A percentile compares a stretch with the other conserved stretches of the same genome.
These are phyloP conservation scores for Sambucus nigra DNA, from an alignment of 129 eudicot species.

Conservation along the genomic window DNA sequence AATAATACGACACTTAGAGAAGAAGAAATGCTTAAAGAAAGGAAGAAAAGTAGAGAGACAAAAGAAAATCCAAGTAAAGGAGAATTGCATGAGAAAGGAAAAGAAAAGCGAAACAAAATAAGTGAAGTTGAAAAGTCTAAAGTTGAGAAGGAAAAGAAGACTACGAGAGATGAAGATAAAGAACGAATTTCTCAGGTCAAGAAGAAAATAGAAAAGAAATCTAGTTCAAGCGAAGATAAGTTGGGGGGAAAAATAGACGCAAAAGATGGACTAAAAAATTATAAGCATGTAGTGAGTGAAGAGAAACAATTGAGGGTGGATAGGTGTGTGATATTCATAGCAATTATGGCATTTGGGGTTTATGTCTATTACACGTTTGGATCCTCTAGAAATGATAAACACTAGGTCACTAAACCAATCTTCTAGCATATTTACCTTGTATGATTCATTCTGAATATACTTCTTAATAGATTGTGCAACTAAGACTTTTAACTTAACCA, in stretches of 20 bases:
- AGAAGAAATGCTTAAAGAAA: too few relatives aligned
- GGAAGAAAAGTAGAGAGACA: background rate
- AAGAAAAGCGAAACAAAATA: too few relatives aligned
- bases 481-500: too few relatives aligned
- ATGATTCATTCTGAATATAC: too few relatives aligned
- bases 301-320: conserved; percentile 64
- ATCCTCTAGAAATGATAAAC: background rate
- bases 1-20: too few relatives aligned
- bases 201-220: background rate
- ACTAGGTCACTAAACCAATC: too few relatives aligned
- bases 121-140: too few relatives aligned
- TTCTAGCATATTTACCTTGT: too few relatives aligned
- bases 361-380: conserved; percentile 39
- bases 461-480: too few relatives aligned
- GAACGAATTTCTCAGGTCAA: conserved; percentile 11
- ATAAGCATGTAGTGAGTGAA: conserved; percentile 33
- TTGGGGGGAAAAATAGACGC: conserved; percentile 17
- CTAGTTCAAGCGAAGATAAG: background rate
- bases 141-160: too few relatives aligned
- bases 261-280: too few relatives aligned
- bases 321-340: conserved; percentile 58
- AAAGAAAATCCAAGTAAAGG: conserved; percentile 10
- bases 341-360: conserved; percentile 57
- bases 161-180: conserved; percentile 6
- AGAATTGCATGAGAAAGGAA: too few relatives aligned